A percentile compares a stretch with the other conserved stretches of the same genome.
These are phyloP conservation scores for Paramecium octaurelia DNA, from an alignment of 73 alveolate genomes.

Conservation along the genomic window DNA sequence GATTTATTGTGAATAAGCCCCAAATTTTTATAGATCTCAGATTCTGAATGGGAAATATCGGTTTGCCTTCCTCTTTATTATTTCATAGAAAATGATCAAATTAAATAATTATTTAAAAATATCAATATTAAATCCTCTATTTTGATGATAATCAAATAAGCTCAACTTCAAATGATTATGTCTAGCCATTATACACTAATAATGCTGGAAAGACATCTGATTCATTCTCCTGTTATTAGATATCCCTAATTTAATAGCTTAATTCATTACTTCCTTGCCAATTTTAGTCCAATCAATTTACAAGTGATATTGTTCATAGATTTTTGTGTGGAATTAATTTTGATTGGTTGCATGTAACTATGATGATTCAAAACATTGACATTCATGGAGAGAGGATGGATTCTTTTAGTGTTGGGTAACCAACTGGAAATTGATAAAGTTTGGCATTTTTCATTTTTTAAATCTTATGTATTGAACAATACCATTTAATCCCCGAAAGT, in stretches of 20 bases:
- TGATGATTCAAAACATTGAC: background rate
- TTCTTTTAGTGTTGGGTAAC: background rate
- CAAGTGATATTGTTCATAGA: background rate
- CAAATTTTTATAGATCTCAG: background rate
- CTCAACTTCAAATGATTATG: background rate
- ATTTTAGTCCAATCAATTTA: background rate
- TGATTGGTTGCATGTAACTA: background rate
- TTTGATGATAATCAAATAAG: background rate
- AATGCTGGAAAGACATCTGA: background rate
- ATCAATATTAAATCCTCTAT: background rate
- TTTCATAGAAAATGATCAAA: background rate
- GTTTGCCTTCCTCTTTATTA: slow-evolving; percentile 3
- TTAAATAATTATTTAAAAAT: background rate
- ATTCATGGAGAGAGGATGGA: background rate
- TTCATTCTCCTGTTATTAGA: background rate
- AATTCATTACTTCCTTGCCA: background rate
- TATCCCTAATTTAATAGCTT: background rate
- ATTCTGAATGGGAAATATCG: background rate
- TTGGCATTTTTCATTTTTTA: background rate
- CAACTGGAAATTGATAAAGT: background rate
- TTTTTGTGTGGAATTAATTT: background rate
- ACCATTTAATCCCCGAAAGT: background rate
- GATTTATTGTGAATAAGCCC: background rate
- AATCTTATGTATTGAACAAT: background rate
- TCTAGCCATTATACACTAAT: background rate